phyloP scores from a whole-genome alignment of 345 rosid species.

The Rhodamnia rubescens region DNA sequence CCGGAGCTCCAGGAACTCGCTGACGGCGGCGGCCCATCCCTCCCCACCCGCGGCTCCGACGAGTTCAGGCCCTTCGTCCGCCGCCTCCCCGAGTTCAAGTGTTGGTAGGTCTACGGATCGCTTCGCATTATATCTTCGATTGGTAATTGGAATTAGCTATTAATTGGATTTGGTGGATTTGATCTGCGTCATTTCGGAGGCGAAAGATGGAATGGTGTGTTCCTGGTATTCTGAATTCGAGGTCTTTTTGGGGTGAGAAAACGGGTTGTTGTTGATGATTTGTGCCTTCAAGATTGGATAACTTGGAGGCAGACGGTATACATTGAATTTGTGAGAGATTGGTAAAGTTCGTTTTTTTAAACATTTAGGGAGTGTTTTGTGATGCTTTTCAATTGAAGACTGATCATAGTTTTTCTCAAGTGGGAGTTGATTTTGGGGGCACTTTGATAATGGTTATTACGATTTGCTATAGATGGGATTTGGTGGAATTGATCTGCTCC shows the following conservation, averaged over 20 bases:
- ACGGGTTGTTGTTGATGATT: not conserved
- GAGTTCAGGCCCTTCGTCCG: constrained; percentile 94
- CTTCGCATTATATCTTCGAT: not conserved
- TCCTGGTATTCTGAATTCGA: not conserved
- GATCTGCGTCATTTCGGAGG: not conserved
- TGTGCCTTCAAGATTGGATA: not conserved
- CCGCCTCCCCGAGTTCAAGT: constrained; percentile 87
- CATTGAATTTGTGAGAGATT: not conserved
- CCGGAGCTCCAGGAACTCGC: constrained; percentile 38
- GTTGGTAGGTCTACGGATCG: constrained; percentile 36
- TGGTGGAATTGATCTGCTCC: not conserved
- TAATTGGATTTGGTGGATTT: not conserved
- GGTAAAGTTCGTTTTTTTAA: not conserved
- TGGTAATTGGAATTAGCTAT: not conserved
- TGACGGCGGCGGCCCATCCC: constrained; percentile 34
- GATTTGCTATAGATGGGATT: not conserved
- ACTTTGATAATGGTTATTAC: not conserved
- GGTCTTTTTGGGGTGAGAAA: not conserved
- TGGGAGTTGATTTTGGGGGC: not conserved
- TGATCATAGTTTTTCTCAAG: not conserved
- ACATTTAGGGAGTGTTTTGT: not conserved
- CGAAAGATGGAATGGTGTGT: not conserved
- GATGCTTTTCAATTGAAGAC: not conserved
- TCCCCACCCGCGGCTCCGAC: constrained; percentile 86
- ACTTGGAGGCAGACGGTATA: not conserved